Conservation (phyloP, 129 eudicot genomes). For the Smallanthus sonchifolius region DNA sequence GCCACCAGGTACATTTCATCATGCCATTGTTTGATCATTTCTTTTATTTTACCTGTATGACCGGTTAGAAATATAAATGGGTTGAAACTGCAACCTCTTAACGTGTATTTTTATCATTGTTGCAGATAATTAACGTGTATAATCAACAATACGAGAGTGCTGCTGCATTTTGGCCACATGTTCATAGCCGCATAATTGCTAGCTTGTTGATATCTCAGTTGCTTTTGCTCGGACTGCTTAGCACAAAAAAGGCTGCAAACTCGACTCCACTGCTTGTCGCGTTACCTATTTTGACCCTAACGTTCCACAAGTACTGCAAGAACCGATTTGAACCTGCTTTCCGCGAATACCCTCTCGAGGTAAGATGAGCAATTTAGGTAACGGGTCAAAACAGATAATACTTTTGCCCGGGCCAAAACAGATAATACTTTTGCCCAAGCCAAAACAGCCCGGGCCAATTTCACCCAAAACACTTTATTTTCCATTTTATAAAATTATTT, state of each 20-base stretch:
- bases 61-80: not conserved
- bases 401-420: not conserved
- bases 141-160: conserved; percentile 86
- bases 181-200: conserved; percentile 82
- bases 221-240: conserved; percentile 73
- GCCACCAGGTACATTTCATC: conserved; percentile 71
- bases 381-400: not conserved
- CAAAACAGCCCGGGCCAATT: not conserved
- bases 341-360: conserved; percentile 91
- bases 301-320: conserved; percentile 87
- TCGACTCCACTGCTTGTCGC: conserved; percentile 81
- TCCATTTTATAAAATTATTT: not conserved
- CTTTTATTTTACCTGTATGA: not conserved
- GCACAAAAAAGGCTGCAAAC: conserved; percentile 89
- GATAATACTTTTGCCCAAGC: not conserved
- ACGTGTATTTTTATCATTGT: not conserved
- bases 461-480: not conserved
- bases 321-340: conserved; percentile 92
- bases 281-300: conserved; percentile 65
- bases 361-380: conserved; percentile 18
- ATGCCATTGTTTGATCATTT: not conserved
- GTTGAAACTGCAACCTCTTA: not conserved
- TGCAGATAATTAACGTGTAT: conserved; percentile 89
- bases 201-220: conserved; percentile 91
- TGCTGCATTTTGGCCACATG: conserved; percentile 98